These are phyloP conservation scores for Zalaria sp. DNA, from an alignment of 2,329 filamentous ascomycete species.

Conservation along the genomic window DNA sequence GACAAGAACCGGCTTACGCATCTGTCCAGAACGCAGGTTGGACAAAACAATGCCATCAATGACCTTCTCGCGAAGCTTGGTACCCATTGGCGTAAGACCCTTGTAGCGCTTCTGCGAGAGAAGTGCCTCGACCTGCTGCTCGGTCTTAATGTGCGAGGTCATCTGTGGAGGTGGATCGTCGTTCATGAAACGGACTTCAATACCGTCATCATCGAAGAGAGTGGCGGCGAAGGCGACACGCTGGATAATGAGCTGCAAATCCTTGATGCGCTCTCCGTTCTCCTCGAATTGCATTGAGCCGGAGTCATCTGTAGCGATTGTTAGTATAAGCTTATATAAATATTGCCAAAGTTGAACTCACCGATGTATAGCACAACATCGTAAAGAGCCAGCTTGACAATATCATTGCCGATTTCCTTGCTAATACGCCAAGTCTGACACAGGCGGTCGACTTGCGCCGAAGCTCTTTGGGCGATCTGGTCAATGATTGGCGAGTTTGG, in stretches of 20 bases:
- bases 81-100: constrained; percentile 53
- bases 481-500: constrained; percentile 37
- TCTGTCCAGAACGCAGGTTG: constrained; percentile 35
- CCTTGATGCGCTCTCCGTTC: constrained; percentile 50
- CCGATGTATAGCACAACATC: constrained; percentile 48
- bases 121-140: constrained; percentile 44
- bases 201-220: constrained; percentile 56
- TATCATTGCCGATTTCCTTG: constrained; percentile 47
- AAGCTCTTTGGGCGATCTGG: constrained; percentile 35
- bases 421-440: constrained; percentile 43
- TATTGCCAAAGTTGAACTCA: constrained; percentile 7
- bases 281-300: constrained; percentile 58
- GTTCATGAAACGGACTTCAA: constrained; percentile 59
- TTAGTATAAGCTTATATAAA: neutral
- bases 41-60: constrained; percentile 45
- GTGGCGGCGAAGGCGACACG: constrained; percentile 51
- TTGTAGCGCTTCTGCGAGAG: constrained; percentile 47
- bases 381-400: constrained; percentile 48
- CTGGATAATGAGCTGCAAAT: constrained; percentile 49
- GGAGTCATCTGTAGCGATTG: constrained; percentile 41
- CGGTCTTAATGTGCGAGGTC: constrained; percentile 40
- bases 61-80: constrained; percentile 47
- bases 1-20: constrained; percentile 50
- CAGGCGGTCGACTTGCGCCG: constrained; percentile 38
- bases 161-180: constrained; percentile 33